A percentile compares a stretch with the other conserved stretches of the same genome.
These are phyloP conservation scores for Paulownia fortunei DNA, from an alignment of 257 asterid genomes.

Conservation along the genomic window DNA sequence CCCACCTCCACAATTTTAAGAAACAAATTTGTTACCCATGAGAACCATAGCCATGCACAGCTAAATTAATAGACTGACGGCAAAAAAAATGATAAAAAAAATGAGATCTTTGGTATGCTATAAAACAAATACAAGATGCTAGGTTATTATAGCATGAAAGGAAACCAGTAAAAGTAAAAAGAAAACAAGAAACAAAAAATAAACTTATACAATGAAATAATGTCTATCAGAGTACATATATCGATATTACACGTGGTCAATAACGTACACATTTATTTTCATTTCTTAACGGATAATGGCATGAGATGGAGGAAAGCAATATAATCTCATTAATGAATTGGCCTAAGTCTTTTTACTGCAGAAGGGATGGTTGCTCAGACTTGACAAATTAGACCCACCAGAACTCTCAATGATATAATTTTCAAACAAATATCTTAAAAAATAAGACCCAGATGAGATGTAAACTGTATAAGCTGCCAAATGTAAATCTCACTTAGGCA, in stretches of 20 bases:
- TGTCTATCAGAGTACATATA: neutral
- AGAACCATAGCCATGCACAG: neutral
- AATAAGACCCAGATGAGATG: neutral
- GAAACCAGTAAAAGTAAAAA: neutral
- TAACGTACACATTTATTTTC: conserved; percentile 1
- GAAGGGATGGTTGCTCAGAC: neutral
- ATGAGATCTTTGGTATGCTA: neutral
- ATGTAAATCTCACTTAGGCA: neutral
- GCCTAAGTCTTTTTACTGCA: conserved; percentile 3
- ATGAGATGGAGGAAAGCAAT: neutral
- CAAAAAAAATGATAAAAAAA: too few relatives aligned
- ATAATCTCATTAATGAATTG: conserved; percentile 13
- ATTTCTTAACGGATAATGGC: conserved; percentile 19
- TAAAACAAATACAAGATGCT: neutral
- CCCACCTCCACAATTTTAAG: conserved; percentile 18
- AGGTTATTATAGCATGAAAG: neutral
- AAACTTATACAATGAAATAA: neutral
- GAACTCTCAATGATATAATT: conserved; percentile 3
- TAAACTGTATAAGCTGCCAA: conserved; percentile 7
- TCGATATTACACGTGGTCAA: neutral
- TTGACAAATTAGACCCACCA: neutral
- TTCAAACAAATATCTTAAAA: neutral
- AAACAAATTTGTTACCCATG: neutral
- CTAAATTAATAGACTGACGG: neutral
- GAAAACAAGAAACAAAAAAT: neutral